Evolutionary conservation across 2,329 filamentous ascomycete species (phyloP), one percentile per base, ranked within the genome.

Genomic region (Corniculantispora saksenae): DNA sequence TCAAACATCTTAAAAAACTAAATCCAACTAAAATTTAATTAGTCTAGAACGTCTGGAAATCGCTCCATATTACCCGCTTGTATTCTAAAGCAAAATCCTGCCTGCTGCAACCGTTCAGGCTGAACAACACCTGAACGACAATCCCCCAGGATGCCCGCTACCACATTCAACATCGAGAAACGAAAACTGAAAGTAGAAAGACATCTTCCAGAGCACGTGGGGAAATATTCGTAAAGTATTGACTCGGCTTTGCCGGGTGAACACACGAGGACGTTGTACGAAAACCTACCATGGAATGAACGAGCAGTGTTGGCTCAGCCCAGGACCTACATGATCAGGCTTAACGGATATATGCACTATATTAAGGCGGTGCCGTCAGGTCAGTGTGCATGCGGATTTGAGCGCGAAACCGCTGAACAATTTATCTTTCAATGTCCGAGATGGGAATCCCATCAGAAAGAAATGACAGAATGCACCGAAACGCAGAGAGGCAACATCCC

Each of bases 181-280:
- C 54, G 32, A 60, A 66, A 56, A 23, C 64, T 61, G 29, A 27
- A n/a, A 15, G 54, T 29, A 8, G 54, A 45, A 17, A 66, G 57
- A 54, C 45, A 48, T 21, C 60, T 67, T 17, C 62, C 47, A 45
- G 58, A 65, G 32, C 45, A 61, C 9, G 35, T 65, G 23, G 62
- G 62, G 40, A 65, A 61, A 45, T 60, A 61, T 25, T 68, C 60
- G 21, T 66, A 66, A 57, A 67, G 43, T 57, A 61, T 70, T 23
- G 60, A 70, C 38, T 58, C 23, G 45, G 65, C 63, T 19, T 40
- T 70, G n/a, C 66, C 64, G 29, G 67, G 67, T 13, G 65, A 67
- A 32, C 62, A 69, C 50, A 70, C 66, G 17, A 43, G 54, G 21
- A 48, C 63, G 38, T 51, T 71, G 15, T 72, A 72, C 43, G 58